Base-by-base conservation (phyloP, 192 early-diverging fungal genomes). In the Entrophospora sp. region DNA sequence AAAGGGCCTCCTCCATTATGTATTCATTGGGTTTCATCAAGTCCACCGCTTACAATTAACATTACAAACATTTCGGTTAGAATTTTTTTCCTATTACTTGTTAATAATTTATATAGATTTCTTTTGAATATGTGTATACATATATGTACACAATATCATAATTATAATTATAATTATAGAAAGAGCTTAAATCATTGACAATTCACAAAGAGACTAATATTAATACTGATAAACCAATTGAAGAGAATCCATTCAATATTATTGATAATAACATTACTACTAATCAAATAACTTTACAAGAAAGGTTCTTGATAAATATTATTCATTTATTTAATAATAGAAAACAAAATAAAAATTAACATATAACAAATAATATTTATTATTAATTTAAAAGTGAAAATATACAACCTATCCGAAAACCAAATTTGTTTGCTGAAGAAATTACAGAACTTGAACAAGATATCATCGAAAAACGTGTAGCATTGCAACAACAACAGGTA, bases 381-480 rank as follows among this genome's bases (percentile, higher is more conserved):
- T 9, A 16, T 37, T 32, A 24, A 25, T 18, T 55, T 18, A 22
- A 12, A 69, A 91, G 89, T 73, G 85, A 87, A 30, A 76, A 76
- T 34, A 89, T 91, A 69, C 83, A 81, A 69, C 85, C 78, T 9
- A 81, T 90, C 53, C 85, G 88, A 40, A 95, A 94, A 70, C 88
- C 91, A 61, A 86, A 89, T 37, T 85, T 97, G 2, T 97, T 97
- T 74, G 79, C 86, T 66, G 85, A 93, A 56, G 90, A 93, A 73
- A 87, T 95, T 27, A 97, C 94, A 1, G 88, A 89, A 68, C 85
- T 88, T 40, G 94, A 97, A 71, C 83, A 84, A 84, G 83, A 83
- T 45, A 91, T 97, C 66, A 97, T 97, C 73, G 81, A 93, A 69
- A 84, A 92, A 73, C 82, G 93, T 6, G 89, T 97, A 10, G 91